Percentiles rank a stretch among this genome's conserved stretches.
These are phyloP conservation scores for Curvularia spicifera DNA, from an alignment of 2,329 filamentous ascomycete species.

Conservation along the genomic window DNA sequence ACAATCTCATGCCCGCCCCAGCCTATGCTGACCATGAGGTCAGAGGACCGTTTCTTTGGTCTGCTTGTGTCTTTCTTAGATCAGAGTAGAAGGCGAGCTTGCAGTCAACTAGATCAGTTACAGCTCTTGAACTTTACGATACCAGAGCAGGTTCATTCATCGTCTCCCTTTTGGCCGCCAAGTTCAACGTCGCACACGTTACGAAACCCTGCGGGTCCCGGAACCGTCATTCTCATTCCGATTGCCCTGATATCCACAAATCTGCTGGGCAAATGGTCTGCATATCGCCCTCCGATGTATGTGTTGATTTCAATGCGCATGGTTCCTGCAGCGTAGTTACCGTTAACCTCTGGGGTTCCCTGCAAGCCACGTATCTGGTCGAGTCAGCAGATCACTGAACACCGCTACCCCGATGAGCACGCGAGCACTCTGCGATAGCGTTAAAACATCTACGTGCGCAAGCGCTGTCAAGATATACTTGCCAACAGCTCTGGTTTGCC, in stretches of 20 bases:
- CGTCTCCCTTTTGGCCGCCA: neutral
- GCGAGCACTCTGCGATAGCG: neutral
- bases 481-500: neutral
- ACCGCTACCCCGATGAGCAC: neutral
- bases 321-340: neutral
- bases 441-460: neutral
- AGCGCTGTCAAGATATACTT: neutral
- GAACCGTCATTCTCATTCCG: no score
- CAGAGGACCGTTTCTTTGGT: neutral
- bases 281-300: neutral
- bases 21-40: neutral
- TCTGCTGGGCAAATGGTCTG: neutral
- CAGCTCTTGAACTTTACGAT: neutral
- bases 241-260: neutral
- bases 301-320: neutral
- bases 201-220: neutral
- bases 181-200: neutral
- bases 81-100: neutral
- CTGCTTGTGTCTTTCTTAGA: no score
- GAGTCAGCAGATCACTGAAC: neutral
- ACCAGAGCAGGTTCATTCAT: neutral
- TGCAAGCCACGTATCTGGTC: no score
- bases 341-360: neutral
- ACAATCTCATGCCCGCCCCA: slow-evolving; percentile 1
- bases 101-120: neutral